phyloP scores from a whole-genome alignment of 768 basidiomycete genomes.

The Stropharia rugosoannulata region DNA sequence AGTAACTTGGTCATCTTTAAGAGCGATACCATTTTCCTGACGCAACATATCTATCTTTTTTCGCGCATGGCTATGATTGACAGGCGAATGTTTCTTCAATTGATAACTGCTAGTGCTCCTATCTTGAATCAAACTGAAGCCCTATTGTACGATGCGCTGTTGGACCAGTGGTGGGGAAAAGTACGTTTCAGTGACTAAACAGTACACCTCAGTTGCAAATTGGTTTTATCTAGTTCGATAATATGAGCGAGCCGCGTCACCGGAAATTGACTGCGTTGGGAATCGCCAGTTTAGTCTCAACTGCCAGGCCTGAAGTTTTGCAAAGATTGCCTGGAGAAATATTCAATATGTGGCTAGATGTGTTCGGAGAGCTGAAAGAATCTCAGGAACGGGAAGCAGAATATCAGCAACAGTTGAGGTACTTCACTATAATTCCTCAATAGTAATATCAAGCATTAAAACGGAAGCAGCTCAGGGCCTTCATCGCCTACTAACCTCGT shows the following conservation, averaged over 20 bases:
- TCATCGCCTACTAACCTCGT: conserved; percentile 44
- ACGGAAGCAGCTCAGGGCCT: conserved; percentile 12
- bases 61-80: conserved; percentile 73
- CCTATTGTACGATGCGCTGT: conserved; percentile 59
- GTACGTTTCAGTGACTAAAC: conserved; percentile 36
- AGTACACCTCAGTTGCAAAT: too few relatives aligned
- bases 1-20: conserved; percentile 14
- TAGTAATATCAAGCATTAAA: neutral
- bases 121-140: conserved; percentile 46
- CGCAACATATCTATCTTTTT: conserved; percentile 72
- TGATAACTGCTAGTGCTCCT: conserved; percentile 64
- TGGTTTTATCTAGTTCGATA: conserved; percentile 66
- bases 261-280: conserved; percentile 87
- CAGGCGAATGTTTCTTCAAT: conserved; percentile 63
- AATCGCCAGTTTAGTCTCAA: conserved; percentile 73
- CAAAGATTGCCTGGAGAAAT: conserved; percentile 71
- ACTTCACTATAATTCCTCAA: conserved; percentile 2
- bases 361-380: conserved; percentile 85
- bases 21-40: conserved; percentile 46
- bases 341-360: conserved; percentile 87
- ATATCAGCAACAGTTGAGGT: conserved; percentile 30
- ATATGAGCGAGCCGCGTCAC: conserved; percentile 82
- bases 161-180: conserved; percentile 84
- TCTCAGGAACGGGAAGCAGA: conserved; percentile 36
- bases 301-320: conserved; percentile 72